Base-by-base conservation (phyloP, 257 asterid genomes). In the Buddleja alternifolia region DNA sequence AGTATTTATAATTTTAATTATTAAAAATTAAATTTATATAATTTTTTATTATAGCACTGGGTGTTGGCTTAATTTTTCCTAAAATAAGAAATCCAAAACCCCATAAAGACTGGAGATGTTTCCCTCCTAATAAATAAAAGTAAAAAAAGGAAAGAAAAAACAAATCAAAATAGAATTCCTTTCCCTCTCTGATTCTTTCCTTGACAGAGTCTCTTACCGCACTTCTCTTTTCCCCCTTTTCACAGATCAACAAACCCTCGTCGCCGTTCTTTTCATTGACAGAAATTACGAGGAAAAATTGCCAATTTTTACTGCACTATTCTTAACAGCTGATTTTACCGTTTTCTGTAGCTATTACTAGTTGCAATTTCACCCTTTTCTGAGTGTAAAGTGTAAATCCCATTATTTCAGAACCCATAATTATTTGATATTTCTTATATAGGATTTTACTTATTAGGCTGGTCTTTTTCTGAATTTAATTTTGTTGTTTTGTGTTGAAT, bases 121-220 rank as follows among this genome's bases (percentile, higher is more conserved):
- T 60, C 66, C 66, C 52, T 60, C 66, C 66, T 36, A 12, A 0
- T 53, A 21, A 53, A 53, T 21, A 16, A 37, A 51, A 5, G 17
- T 51, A 36, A 36, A 50, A 15, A 0, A 10, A 10, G 0, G 15
- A 41, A 60, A 7, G 3, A 20, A 12, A 44, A 10, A 8, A n/a
- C n/a, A n/a, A 1, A 58, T 29, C 36, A 16, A 16, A 3, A 29
- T 29, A 12, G 29, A 50, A 0, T 3, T 4, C 0, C 4, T 56
- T 52, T 75, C 80, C 73, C 64, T 60, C 62, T 14, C 42, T n/a
- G 77, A 77, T 71, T 66, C 77, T 65, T 71, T 71, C 58, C 71
- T 66, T 67, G 69, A 63, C 50, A 50, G 73, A 39, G 76, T 75
- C 46, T 37, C 69, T 24, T 11, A 48, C 24, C 73, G 57, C 70